Base-by-base conservation (phyloP, 805 yeast genomes). In the Candida ficus region DNA sequence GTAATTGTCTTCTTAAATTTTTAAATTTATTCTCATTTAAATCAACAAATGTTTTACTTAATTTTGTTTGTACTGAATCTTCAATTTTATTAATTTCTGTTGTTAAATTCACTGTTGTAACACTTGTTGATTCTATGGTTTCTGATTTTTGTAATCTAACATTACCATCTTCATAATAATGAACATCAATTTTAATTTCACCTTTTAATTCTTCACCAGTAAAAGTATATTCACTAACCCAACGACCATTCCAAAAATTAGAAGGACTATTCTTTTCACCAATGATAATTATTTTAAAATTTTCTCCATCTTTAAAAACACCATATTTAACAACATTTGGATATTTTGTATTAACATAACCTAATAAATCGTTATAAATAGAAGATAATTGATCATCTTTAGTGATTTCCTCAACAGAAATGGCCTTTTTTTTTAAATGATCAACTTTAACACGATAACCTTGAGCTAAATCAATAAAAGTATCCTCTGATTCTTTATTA, bases 121-220 rank as follows among this genome's bases (percentile, higher is more conserved):
- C 40, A 8, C 47, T 45, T 3, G 47, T 36, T 6, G 34, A 39
- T 19, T 51, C 53, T 1, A 73, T 49, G 4, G 54, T 51, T 43
- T 70, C 66, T 7, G 48, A 47, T 3, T 80, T 68, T 45, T 75
- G 78, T 54, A 93, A 74, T 38, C 91, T 73, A 16, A 91, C 98
- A 56, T 91, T 91, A 23, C 99, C 99, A 52, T 91, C 98, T 64
- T 91, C 99, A 59, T 76, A 93, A 61, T 90, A 93, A 62, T 91
- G 99, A 30, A 90, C 83, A 49, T 86, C 90, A 25, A 89, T 72
- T 17, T 60, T 61, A 27, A 87, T 71, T 7, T 58, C 57, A 5
- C 95, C 96, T 3, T 48, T 50, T 13, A 84, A 46, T 7, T 58
- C 39, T 1, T 58, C 55, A 1, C 56, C 44, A 4, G 50, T 25